Base-by-base conservation (phyloP, 805 yeast genomes). In the Torulaspora maleeae region DNA sequence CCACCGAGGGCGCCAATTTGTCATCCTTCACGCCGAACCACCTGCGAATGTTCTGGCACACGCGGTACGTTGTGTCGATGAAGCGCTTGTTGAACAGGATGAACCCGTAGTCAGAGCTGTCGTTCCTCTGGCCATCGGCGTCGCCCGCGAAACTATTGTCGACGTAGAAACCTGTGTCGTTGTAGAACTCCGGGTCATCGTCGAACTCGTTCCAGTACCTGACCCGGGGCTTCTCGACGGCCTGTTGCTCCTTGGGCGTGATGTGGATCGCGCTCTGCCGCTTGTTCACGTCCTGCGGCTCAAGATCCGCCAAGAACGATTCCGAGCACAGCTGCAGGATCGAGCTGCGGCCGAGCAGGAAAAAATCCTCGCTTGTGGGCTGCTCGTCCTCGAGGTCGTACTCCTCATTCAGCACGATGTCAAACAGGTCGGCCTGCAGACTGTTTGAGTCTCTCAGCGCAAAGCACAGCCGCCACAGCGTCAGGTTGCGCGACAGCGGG, bases 141-240 rank as follows among this genome's bases (percentile, higher is more conserved):
- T 42, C 38, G 3, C 39, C 13, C 27, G 35, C 53, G 15, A 19
- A 36, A 22, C 42, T 49, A 12, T 37, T 49, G 43, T 51, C 36
- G 27, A 43, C n/a, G 47, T 48, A 55, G 27, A 52, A 52, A 3
- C 47, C 46, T 15, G 41, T 50, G 8, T 48, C 61, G 4, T 36
- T 39, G 9, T 33, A 29, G 22, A 44, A 44, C 25, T 61, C 62
- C 1, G 57, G 65, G 22, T 50, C 56, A 40, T 60, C 64, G 44
- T 63, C 68, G 45, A 63, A 62, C 48, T 63, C 68, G 46, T 63
- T 63, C 68, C 68, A 63, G 38, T 63, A 63, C 25, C 66, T 48
- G 4, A 55, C 43, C 7, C 45, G 38, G 19, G 43, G 35, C 15
- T 36, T 37, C 25, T 43, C 49, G 10, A 30, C 28, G 13, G 28